Evolutionary conservation across 768 basidiomycete genomes (phyloP), one percentile per base, ranked within the genome.

Genomic region (Russula sp.): DNA sequence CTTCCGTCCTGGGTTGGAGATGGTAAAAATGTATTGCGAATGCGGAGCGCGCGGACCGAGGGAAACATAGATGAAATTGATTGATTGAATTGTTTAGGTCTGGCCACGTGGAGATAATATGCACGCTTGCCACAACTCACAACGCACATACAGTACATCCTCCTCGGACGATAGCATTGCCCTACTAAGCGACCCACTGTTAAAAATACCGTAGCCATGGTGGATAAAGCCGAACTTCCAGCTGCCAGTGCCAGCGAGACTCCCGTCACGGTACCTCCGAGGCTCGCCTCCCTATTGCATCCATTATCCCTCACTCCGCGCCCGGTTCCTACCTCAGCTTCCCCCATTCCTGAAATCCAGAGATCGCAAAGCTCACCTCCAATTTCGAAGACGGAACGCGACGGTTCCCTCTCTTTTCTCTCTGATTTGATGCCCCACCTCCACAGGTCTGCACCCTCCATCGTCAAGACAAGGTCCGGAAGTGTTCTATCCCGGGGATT

Each of bases 401-500:
- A 58, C 8, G 41, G 46, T 20, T 20, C 43, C 3, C 7, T 9
- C 55, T 39, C 5, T 53, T 63, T 53, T 36, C 76, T 81, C 11
- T 71, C 86, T 38, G 87, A 91, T 72, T 74, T 88, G 32, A 84
- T 85, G 73, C 75, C 75, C 52, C 79, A 78, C 63, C 77, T 91
- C 7, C 80, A 84, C 62, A 83, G 83, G 22, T 86, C 87, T 35
- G 86, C 81, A 53, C 77, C 85, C 1, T 85, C 85, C 1, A 79
- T 94, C 38, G 92, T 94, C 59, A 92, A 93, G 75, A 86, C 88
- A 7, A 80, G 93, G 60, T 78, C 79, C 0, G 93, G 93, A 18
- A 90, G 88, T 67, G 93, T 96, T 38, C 77, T 96, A 7, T 86
- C 88, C 4, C 76, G 93, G 64, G 91, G 93, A 0, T 92, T 94